Evolutionary conservation across 345 rosid species (phyloP).

Genomic region (Arabidopsis suecica): DNA sequence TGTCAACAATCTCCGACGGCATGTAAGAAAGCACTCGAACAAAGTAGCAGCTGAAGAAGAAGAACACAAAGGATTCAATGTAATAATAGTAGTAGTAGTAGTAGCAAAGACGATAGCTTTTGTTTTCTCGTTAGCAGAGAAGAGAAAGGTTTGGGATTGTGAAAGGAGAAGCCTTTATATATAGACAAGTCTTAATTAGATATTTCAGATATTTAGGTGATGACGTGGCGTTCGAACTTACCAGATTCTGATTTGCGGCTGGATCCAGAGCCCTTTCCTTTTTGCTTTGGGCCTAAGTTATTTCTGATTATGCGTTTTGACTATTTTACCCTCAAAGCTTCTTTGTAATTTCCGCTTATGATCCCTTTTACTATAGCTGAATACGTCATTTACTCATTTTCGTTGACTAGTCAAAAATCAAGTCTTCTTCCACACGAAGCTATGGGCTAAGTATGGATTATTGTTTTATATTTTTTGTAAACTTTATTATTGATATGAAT

Average conservation of each 20-base stretch:
- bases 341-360: neutral
- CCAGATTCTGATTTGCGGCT: conserved; percentile 38
- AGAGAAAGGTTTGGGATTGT: fast-evolving
- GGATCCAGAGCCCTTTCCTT: conserved; percentile 24
- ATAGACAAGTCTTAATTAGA: conserved; percentile 30
- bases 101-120: neutral
- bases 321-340: conserved; percentile 13
- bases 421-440: neutral
- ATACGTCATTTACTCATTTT: neutral
- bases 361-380: neutral
- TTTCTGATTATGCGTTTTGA: neutral
- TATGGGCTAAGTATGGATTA: neutral
- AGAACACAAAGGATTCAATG: neutral
- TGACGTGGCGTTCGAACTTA: conserved; percentile 46
- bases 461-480: too few relatives aligned
- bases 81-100: neutral
- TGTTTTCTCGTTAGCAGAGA: neutral
- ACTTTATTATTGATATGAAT: too few relatives aligned
- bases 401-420: conserved; percentile 12
- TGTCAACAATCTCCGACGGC: conserved; percentile 46
- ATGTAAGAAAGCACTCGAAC: conserved; percentile 28
- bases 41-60: conserved; percentile 9
- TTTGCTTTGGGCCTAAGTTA: conserved; percentile 46
- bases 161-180: conserved; percentile 33
- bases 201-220: conserved; percentile 52